These are phyloP conservation scores for Sarocladium strictum DNA, from an alignment of 2,329 filamentous ascomycete species.

Conservation along the genomic window DNA sequence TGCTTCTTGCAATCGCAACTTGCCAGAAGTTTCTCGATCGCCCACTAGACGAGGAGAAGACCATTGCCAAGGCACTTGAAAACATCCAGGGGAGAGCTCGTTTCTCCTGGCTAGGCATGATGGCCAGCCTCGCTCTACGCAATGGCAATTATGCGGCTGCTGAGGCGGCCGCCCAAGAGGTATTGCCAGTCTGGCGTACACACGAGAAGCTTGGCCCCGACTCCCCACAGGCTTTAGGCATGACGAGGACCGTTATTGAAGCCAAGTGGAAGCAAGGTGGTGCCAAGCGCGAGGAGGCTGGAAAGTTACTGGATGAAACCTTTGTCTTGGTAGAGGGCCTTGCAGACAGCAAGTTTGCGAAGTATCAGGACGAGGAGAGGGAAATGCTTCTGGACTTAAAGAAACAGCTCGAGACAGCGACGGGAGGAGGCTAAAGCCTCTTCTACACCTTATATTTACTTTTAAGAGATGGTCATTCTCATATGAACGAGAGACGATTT, in stretches of 20 bases:
- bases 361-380: slow-evolving; percentile 5
- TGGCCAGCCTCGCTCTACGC: slow-evolving; percentile 1
- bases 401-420: slow-evolving; percentile 3
- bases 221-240: slow-evolving; percentile 3
- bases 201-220: slow-evolving; percentile 4
- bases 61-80: slow-evolving; percentile 3
- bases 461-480: neutral
- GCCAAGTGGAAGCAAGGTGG: neutral
- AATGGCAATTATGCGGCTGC: slow-evolving; percentile 4
- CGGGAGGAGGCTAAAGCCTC: neutral
- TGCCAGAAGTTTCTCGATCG: slow-evolving; percentile 5
- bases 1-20: slow-evolving; percentile 5
- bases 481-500: neutral
- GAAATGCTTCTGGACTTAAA: slow-evolving; percentile 2
- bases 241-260: slow-evolving; percentile 4
- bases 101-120: slow-evolving; percentile 5
- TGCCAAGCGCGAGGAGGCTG: slow-evolving; percentile 2
- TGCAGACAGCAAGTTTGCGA: slow-evolving; percentile 6
- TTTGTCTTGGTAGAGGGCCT: slow-evolving; percentile 4
- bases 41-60: slow-evolving; percentile 3
- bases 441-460: neutral
- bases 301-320: slow-evolving; percentile 1
- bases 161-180: slow-evolving; percentile 3
- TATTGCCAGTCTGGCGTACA: slow-evolving; percentile 5
- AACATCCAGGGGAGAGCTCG: neutral